These are phyloP conservation scores for Parathielavia appendiculata DNA, from an alignment of 495 filamentous ascomycete genomes.

Conservation along the genomic window DNA sequence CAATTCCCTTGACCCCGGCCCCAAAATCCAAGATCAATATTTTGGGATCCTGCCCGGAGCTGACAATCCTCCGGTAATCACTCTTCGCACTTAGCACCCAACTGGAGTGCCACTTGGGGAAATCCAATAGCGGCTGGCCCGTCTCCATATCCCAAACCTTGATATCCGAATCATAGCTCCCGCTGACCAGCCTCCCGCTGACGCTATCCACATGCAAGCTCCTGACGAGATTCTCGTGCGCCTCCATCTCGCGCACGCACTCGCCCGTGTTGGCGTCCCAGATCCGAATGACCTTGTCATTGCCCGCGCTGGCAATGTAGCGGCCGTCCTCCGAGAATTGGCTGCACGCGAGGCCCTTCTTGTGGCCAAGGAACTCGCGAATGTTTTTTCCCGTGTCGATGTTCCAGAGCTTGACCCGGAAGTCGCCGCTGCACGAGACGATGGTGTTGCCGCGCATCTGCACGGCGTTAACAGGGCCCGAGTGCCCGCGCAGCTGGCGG, in stretches of 20 bases:
- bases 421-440: slow-evolving; percentile 89
- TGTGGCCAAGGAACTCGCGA: slow-evolving; percentile 80
- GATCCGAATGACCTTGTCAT: slow-evolving; percentile 87
- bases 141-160: slow-evolving; percentile 83
- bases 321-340: slow-evolving; percentile 90
- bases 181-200: slow-evolving; percentile 78
- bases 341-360: slow-evolving; percentile 87
- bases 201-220: slow-evolving; percentile 80
- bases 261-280: slow-evolving; percentile 89
- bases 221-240: slow-evolving; percentile 77
- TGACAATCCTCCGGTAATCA: slow-evolving; percentile 88
- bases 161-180: slow-evolving; percentile 88
- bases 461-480: slow-evolving; percentile 90
- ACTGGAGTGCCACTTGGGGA: slow-evolving; percentile 85
- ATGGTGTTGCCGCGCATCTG: slow-evolving; percentile 87
- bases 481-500: slow-evolving; percentile 73
- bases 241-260: slow-evolving; percentile 67
- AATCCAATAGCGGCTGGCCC: slow-evolving; percentile 65
- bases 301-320: slow-evolving; percentile 86
- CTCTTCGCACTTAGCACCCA: slow-evolving; percentile 96
- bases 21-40: slow-evolving; percentile 89
- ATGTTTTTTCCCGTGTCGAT: slow-evolving; percentile 76
- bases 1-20: slow-evolving; percentile 48
- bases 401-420: slow-evolving; percentile 90
- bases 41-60: slow-evolving; percentile 87